Conservation (phyloP, 2,329 filamentous ascomycete species). For the Botrytis tulipae region DNA sequence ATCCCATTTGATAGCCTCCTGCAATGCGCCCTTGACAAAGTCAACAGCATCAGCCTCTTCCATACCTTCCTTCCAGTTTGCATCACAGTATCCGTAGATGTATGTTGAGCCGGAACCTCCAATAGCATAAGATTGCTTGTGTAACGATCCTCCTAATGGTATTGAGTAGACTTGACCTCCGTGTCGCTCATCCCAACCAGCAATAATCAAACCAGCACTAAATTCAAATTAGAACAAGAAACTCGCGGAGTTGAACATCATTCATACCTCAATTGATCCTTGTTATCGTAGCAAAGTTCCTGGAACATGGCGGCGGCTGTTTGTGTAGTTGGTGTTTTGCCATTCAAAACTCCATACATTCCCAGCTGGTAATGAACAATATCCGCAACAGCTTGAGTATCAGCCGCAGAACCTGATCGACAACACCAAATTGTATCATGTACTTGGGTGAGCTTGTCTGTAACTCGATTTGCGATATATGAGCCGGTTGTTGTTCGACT, state of each 20-base stretch:
- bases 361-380: conserved; percentile 96
- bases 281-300: conserved; percentile 97
- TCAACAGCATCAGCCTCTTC: conserved; percentile 83
- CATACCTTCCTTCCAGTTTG: conserved; percentile 95
- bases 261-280: conserved; percentile 81
- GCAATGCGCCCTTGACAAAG: conserved; percentile 88
- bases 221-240: conserved; percentile 29
- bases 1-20: conserved; percentile 99
- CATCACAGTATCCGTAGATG: conserved; percentile 98
- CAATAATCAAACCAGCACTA: conserved; percentile 95
- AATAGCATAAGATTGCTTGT: conserved; percentile 96
- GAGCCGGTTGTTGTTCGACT: conserved; percentile 95
- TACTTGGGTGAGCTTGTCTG: conserved; percentile 97
- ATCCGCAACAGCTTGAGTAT: conserved; percentile 96
- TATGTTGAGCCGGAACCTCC: conserved; percentile 97
- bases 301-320: conserved; percentile 95
- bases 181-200: conserved; percentile 93
- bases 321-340: conserved; percentile 88
- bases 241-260: background rate
- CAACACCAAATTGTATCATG: conserved; percentile 99
- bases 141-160: conserved; percentile 90
- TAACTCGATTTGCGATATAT: conserved; percentile 98
- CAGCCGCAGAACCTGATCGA: conserved; percentile 92
- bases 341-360: conserved; percentile 86
- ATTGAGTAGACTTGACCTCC: conserved; percentile 98